These are phyloP conservation scores for Spathaspora hagerdaliae DNA, from an alignment of 805 yeast species.

Conservation along the genomic window DNA sequence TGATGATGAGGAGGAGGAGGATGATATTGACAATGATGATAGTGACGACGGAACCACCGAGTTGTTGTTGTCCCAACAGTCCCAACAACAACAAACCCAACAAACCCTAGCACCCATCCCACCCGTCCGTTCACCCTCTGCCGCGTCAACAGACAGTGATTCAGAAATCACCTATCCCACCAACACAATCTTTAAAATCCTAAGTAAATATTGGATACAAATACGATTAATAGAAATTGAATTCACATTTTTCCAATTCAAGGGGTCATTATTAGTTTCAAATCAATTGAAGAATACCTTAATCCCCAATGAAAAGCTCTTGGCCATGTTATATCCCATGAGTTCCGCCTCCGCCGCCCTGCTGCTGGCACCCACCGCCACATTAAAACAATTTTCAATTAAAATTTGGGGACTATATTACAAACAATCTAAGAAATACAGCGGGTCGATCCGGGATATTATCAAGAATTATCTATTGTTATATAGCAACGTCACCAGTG, in stretches of 20 bases:
- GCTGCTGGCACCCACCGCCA: no score
- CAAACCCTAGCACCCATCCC: not conserved
- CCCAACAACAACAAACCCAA: not conserved
- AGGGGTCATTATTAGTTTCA: slow-evolving; percentile 22
- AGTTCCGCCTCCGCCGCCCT: no score
- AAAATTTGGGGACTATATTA: slow-evolving; percentile 19
- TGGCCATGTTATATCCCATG: slow-evolving; percentile 14
- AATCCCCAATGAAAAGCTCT: slow-evolving; percentile 17
- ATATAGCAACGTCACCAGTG: slow-evolving; percentile 10
- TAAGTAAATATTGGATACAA: slow-evolving; percentile 23
- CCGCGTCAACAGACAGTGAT: not conserved
- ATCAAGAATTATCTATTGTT: slow-evolving; percentile 15
- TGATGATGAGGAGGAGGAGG: no score
- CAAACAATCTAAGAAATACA: slow-evolving; percentile 9
- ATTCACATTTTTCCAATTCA: slow-evolving; percentile 23
- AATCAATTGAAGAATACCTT: slow-evolving; percentile 20
- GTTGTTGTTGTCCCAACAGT: no score
- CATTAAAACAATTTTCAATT: slow-evolving; percentile 6
- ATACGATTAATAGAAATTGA: slow-evolving; percentile 24
- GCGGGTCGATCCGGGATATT: slow-evolving; percentile 9
- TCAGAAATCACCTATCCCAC: not conserved
- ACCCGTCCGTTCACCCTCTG: no score
- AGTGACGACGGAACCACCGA: not conserved
- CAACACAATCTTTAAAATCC: slow-evolving; percentile 12
- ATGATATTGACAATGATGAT: no score